Base-by-base conservation (phyloP, 192 early-diverging fungal species). In the Pecoramyces ruminantium region DNA sequence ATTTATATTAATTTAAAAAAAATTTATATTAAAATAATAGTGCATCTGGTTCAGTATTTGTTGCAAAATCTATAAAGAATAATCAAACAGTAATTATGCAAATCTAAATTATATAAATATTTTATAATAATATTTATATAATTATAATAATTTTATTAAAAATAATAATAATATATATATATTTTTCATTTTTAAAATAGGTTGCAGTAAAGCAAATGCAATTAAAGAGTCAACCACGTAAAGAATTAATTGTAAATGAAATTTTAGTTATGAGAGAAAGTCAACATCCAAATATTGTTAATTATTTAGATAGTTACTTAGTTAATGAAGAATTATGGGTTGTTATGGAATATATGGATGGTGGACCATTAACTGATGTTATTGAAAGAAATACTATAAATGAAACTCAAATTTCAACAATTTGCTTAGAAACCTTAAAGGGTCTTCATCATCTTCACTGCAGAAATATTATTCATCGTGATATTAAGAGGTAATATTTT, bases 301-400 rank as follows among this genome's bases (percentile, higher is more conserved):
- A 99, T 87, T 99, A 94, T 82, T 86, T 96, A 77, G 96, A 98
- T 85, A 89, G 93, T 15, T 99, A 93, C 86, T 86, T 99, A 82
- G 91, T 96, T 79, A 92, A 92, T 84, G 88, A 88, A 27, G 96
- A 98, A 67, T 87, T 99, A 81, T 99, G 97, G 97, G 94, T 99
- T 21, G 92, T 99, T 30, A 96, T 99, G 95, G 97, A 99, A 87
- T 95, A 93, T 40, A 99, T 99, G 96, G 97, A 99, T 85, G 97
- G 96, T 78, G 97, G 97, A 78, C 91, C 96, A 25, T 88, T 99
- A 85, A 99, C 96, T 29, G 97, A 99, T 84, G 93, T 98, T 29
- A 98, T 99, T 85, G 89, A 91, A 77, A 94, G 94, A 85, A 97
- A 97, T 88, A 96, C 92, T 67, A 42, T 87, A 12, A 84, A 82